Base-by-base conservation (phyloP, 768 basidiomycete species). In the Kockovaella imperatae region DNA sequence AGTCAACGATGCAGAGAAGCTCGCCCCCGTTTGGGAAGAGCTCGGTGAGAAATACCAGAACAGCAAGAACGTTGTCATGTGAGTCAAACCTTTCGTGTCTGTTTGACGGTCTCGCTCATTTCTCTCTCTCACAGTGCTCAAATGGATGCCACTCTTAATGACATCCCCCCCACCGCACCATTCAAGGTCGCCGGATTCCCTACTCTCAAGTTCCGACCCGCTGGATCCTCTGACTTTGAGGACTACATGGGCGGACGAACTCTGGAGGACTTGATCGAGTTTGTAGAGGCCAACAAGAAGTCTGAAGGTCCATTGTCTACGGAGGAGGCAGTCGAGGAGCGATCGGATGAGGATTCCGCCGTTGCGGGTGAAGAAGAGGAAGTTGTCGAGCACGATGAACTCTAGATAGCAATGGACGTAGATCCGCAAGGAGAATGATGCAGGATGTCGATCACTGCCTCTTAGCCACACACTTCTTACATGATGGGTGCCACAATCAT, bases 111-210 rank as follows among this genome's bases (percentile, higher is more conserved):
- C 40, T 30, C 15, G 30, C 48, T 44, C 7, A 50, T 25, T 3
- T 18, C 17, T 6, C 6, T 18, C 17, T 6, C 6, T 23, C 31
- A 5, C 39, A 70, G 68, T 45, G 91, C 89, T 64, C 96, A 97
- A 75, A 82, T 97, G 76, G 95, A 99, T 57, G 87, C 89, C 1
- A 83, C 83, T 50, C 90, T 95, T 73, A 99, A 99, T 70, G 95
- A 99, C 70, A 78, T 99, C 14, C 93, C 95, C 39, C 76, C 83
- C 17, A 79, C 79, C n/a, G 80, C 83, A 50, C 80, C 83, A 26
- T 97, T 99, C 87, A 80, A 83, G 45, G 74, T 97, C 50, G 63
- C 76, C 47, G 87, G 88, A 25, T 73, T 73, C 72, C 93, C 95
- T 6, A 97, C 95, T 4, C 69, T 97, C 66, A 97, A 97, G 71